Evolutionary conservation across 2,329 filamentous ascomycete genomes (phyloP).

Genomic region (Pestalotiopsis sp.): DNA sequence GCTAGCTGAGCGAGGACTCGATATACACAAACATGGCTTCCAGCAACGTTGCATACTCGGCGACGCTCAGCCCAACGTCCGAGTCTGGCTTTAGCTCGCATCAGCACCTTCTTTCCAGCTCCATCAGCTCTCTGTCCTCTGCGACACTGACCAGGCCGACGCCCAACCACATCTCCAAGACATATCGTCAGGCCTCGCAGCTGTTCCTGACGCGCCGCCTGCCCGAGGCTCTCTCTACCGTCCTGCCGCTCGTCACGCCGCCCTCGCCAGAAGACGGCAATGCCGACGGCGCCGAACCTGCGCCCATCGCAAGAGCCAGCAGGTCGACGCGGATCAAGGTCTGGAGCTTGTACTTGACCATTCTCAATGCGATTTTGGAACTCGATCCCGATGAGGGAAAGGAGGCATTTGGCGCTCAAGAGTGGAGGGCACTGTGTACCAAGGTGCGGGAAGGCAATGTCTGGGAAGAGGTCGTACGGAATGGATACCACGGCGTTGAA

Average conservation of each 20-base stretch:
- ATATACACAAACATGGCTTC: neutral
- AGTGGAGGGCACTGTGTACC: constrained; percentile 79
- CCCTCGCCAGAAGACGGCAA: constrained; percentile 38
- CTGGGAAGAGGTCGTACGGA: constrained; percentile 90
- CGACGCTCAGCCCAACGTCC: constrained; percentile 5
- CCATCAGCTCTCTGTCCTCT: constrained; percentile 65
- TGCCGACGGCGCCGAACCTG: constrained; percentile 47
- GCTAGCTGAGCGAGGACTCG: too few species aligned
- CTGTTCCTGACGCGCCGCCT: constrained; percentile 92
- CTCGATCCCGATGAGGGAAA: constrained; percentile 89
- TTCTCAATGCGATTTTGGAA: constrained; percentile 88
- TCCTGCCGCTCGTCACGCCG: constrained; percentile 78
- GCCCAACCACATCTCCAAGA: constrained; percentile 78
- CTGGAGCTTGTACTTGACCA: constrained; percentile 94
- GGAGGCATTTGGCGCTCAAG: constrained; percentile 78
- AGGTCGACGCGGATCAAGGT: constrained; percentile 87
- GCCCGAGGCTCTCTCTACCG: constrained; percentile 82
- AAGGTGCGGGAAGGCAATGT: constrained; percentile 86
- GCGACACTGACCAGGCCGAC: constrained; percentile 60
- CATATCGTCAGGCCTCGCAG: constrained; percentile 90
- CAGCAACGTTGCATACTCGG: constrained; percentile 7
- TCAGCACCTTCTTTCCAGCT: constrained; percentile 54
- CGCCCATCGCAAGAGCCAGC: constrained; percentile 78
- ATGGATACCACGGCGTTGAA: constrained; percentile 85
- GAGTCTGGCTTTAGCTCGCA: constrained; percentile 4